phyloP scores from a whole-genome alignment of 2,329 filamentous ascomycete species.

The Ambrosiella beaveri region DNA sequence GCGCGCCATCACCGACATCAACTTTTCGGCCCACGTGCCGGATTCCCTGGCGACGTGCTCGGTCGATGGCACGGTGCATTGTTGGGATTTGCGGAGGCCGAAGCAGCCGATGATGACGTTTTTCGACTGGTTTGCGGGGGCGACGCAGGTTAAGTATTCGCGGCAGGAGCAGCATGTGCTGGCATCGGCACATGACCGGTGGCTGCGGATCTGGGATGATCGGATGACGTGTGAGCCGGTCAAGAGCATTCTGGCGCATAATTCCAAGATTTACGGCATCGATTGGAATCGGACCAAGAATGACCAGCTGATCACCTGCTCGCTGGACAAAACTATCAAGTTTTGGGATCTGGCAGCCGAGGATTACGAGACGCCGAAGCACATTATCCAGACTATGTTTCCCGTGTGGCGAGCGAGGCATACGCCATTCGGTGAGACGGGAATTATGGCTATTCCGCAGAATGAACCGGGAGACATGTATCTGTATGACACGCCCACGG shows the following conservation, averaged over 20 bases:
- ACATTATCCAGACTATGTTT: conserved; percentile 65
- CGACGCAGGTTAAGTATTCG: conserved; percentile 91
- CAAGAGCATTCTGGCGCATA: conserved; percentile 71
- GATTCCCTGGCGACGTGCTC: conserved; percentile 80
- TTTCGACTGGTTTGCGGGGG: conserved; percentile 84
- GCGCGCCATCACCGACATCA: conserved; percentile 86
- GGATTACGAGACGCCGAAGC: conserved; percentile 42
- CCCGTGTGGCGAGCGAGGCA: conserved; percentile 85
- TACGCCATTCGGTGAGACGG: conserved; percentile 65
- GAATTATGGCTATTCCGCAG: conserved; percentile 80
- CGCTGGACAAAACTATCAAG: conserved; percentile 80
- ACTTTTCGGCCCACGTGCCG: conserved; percentile 84
- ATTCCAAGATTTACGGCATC: conserved; percentile 85
- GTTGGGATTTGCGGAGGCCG: conserved; percentile 70
- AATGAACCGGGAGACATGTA: conserved; percentile 72
- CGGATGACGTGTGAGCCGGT: conserved; percentile 62
- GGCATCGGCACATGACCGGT: conserved; percentile 79
- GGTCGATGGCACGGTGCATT: conserved; percentile 83
- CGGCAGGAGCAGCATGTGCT: conserved; percentile 72
- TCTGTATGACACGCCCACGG: conserved; percentile 54
- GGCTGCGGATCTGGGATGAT: conserved; percentile 79
- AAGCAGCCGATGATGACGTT: conserved; percentile 61
- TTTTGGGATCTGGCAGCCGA: conserved; percentile 66
- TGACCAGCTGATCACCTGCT: conserved; percentile 67
- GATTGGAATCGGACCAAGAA: conserved; percentile 76